Percentiles rank a stretch among this genome's conserved stretches.
Conservation (phyloP, 495 filamentous ascomycete genomes). For the Penicillium psychrofluorescens region DNA sequence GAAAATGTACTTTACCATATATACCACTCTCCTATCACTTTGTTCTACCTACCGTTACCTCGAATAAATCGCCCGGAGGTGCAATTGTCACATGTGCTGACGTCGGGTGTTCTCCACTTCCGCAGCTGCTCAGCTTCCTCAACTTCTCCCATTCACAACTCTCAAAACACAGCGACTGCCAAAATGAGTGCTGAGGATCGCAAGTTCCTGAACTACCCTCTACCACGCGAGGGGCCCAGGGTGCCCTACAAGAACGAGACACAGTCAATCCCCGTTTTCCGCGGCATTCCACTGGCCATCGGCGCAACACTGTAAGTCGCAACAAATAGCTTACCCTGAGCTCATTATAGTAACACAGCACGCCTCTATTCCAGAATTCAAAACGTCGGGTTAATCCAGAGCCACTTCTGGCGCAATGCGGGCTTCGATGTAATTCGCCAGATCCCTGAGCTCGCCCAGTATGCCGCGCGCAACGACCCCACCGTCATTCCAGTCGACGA, state of each 20-base stretch:
- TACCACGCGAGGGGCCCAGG: conserved; percentile 32
- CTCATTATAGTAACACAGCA: not conserved
- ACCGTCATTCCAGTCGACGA: conserved; percentile 64
- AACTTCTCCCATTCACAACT: too few species aligned
- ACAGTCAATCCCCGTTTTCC: conserved; percentile 46
- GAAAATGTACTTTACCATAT: too few species aligned
- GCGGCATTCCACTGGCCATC: conserved; percentile 41
- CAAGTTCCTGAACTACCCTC: conserved; percentile 37
- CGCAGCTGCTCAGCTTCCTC: not conserved
- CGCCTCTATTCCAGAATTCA: conserved; percentile 37
- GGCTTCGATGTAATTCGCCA: conserved; percentile 58
- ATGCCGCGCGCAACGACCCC: conserved; percentile 68
- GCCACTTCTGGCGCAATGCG: conserved; percentile 67
- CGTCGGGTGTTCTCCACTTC: not conserved
- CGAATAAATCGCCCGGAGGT: too few species aligned
- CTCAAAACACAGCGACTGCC: not conserved
- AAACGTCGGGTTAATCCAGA: conserved; percentile 46
- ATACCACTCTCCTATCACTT: too few species aligned
- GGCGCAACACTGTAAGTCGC: conserved; percentile 42
- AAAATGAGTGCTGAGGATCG: conserved; percentile 15
- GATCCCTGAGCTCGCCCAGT: conserved; percentile 48
- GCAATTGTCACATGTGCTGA: too few species aligned
- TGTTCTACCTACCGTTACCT: too few species aligned
- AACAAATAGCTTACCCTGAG: not conserved
- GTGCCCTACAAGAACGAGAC: conserved; percentile 43